Evolutionary conservation across 192 early-diverging fungal species (phyloP), one percentile per base, ranked within the genome.

Genomic region (Phycomyces nitens): DNA sequence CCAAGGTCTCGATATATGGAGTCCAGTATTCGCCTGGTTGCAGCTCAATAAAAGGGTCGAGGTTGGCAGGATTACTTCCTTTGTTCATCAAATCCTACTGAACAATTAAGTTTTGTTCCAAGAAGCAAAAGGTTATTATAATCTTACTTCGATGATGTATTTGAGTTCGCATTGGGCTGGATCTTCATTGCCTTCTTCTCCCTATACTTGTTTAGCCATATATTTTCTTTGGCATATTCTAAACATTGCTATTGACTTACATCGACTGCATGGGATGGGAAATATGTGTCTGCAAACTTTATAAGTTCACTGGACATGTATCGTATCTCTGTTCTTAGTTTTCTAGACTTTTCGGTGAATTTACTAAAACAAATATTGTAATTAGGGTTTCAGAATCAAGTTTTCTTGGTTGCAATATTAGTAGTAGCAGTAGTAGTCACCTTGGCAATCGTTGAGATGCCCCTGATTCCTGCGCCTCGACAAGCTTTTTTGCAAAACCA

Each of bases 41-140:
- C 12, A 84, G 22, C 0, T 53, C 38, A 0, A 82, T 34, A 53
- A 82, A 84, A 1, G 82, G 78, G 47, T 80, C 70, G 6, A 59
- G 56, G 3, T 77, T 71, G 42, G 44, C 56, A 43, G 62, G 66
- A 15, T 75, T 69, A 9, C 74, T 47, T 47, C 44, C 70, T 15
- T 64, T 47, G 53, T 84, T 84, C 80, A 84, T 82, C 29, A 84
- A 64, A 58, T 84, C 77, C 62, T 83, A 65, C 47, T 23, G 22
- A 21, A 55, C 34, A 20, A 16, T 14, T 40, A 34, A 7, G 16
- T 27, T 24, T 34, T 44, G 44, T 41, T 49, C 24, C 21, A 39
- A 8, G n/a, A 42, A 26, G 7, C 29, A 34, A 34, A 7, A 34
- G 7, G n/a, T n/a, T n/a, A n/a, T n/a, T n/a, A 34, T 34, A 34